Base-by-base conservation (phyloP, 441 rosid genomes). In the Capsella rubella region DNA sequence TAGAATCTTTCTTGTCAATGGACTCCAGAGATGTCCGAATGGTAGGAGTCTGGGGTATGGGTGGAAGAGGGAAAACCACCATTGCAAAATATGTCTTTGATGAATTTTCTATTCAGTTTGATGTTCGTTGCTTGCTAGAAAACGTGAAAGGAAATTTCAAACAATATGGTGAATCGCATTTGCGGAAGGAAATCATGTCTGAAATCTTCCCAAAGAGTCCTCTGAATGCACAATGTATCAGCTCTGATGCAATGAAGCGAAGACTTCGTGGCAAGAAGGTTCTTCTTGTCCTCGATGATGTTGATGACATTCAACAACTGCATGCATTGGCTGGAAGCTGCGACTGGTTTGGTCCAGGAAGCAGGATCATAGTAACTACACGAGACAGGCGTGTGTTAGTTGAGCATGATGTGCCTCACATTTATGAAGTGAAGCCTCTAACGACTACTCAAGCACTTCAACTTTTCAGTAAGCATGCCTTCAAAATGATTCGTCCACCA, bases 361-460 rank as follows among this genome's bases (percentile, higher is more conserved):
- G 82, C 58, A 74, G 78, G 51, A 62, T 83, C 59, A 32, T 80
- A 21, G 67, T 83, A 45, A 83, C 84, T 8, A 76, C 82, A 0
- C 56, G 82, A 67, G 73, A 81, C 58, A 54, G 55, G 28, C 76
- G 52, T 9, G 59, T 78, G 35, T 4, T 75, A 6, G 64, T 11
- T 9, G 15, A 25, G 37, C 74, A 50, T 50, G 34, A 16, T 69
- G 71, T 68, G 18, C 6, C 52, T 52, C 31, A 9, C 15, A 15
- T 37, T 10, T 71, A 74, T 18, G 42, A 71, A 32, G 76, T 62
- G 8, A 13, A 73, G 58, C 27, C 8, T 46, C 43, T 76, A 25
- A 47, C 16, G 52, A 9, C 4, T 6, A 62, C 47, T 5, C 74
- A 80, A 35, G 69, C 84, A 69, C 52, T 67, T 35, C 55, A 75